Evolutionary conservation across 2,329 filamentous ascomycete species (phyloP).

Genomic region (Xylaria sp.): DNA sequence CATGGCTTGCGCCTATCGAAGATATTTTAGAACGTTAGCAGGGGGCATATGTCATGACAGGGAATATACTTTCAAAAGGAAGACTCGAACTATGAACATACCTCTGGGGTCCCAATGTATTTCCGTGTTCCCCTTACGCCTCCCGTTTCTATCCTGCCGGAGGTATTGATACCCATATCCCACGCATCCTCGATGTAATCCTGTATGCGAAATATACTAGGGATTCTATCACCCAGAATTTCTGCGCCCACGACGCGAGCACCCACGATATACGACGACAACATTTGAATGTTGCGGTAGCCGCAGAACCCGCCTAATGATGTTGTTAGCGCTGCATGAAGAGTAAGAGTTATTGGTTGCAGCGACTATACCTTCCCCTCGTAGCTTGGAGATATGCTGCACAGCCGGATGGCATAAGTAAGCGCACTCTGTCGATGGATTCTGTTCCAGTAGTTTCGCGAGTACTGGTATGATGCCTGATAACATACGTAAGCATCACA

Average conservation of each 20-base stretch:
- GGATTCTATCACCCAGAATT: slow-evolving; percentile 65
- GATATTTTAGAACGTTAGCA: neutral
- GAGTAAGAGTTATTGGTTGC: neutral
- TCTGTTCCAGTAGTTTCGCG: slow-evolving; percentile 67
- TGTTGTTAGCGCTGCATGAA: neutral
- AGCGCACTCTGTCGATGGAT: slow-evolving; percentile 67
- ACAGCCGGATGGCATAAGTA: slow-evolving; percentile 81
- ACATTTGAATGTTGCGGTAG: slow-evolving; percentile 93
- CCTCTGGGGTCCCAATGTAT: slow-evolving; percentile 93
- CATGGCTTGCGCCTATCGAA: slow-evolving; percentile 73
- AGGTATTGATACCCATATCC: slow-evolving; percentile 80
- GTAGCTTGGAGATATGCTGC: slow-evolving; percentile 81
- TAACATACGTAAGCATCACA: neutral
- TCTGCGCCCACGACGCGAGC: slow-evolving; percentile 61
- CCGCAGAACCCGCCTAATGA: slow-evolving; percentile 82
- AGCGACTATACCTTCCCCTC: slow-evolving; percentile 63
- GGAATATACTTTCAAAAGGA: neutral
- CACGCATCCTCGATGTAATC: slow-evolving; percentile 86
- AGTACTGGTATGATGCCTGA: slow-evolving; percentile 67
- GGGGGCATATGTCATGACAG: neutral
- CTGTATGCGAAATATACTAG: slow-evolving; percentile 82
- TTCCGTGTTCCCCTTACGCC: slow-evolving; percentile 88
- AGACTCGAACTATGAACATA: slow-evolving; percentile 44
- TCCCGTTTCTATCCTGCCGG: slow-evolving; percentile 80
- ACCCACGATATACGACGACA: slow-evolving; percentile 77